phyloP scores from a whole-genome alignment of 1,284 basidiomycete genomes.

The Malassezia restricta region DNA sequence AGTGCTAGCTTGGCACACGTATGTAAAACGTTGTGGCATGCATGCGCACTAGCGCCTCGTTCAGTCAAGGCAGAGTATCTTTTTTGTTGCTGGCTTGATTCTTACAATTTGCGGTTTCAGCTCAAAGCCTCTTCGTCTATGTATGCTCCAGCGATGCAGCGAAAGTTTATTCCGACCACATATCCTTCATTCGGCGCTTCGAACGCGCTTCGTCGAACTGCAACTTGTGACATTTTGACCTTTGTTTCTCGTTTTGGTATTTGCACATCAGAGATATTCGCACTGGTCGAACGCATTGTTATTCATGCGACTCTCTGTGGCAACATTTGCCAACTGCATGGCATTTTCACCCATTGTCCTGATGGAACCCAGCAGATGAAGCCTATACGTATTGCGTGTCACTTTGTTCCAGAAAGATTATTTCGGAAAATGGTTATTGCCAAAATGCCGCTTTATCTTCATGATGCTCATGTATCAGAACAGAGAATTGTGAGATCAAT shows the following conservation, averaged over 20 bases:
- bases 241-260: conserved; percentile 12
- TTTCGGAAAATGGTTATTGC: neutral
- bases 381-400: conserved; percentile 7
- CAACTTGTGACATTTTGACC: conserved; percentile 12
- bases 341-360: neutral
- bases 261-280: conserved; percentile 5
- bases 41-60: neutral
- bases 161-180: conserved; percentile 4
- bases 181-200: conserved; percentile 1
- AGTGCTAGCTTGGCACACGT: neutral
- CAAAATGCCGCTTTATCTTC: neutral
- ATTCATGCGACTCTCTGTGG: conserved; percentile 1
- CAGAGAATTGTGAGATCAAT: neutral
- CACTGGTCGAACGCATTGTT: neutral
- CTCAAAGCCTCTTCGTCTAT: neutral
- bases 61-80: conserved; percentile 3
- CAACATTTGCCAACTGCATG: conserved; percentile 12
- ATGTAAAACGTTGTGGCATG: neutral
- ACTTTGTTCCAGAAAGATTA: conserved; percentile 7
- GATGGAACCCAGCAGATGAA: neutral
- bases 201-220: neutral
- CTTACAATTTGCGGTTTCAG: conserved; percentile 10
- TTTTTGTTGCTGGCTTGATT: conserved; percentile 13
- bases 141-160: neutral
- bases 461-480: neutral